A percentile compares a stretch with the other conserved stretches of the same genome.
Conservation (phyloP, 345 rosid species). For the Camelina neglecta region DNA sequence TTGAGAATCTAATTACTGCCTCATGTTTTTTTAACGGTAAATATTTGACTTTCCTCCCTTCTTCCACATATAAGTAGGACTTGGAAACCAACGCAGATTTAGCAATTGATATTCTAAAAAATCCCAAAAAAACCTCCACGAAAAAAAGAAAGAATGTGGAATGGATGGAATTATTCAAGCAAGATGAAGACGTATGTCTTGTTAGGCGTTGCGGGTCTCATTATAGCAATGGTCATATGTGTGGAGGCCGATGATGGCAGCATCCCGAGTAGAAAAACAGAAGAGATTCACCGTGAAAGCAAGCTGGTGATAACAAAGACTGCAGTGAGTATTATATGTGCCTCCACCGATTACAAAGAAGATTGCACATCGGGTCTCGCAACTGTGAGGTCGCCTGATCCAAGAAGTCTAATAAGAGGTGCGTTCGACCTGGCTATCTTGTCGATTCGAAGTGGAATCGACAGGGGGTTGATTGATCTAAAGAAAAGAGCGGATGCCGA, state of each 20-base stretch:
- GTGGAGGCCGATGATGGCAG: background rate
- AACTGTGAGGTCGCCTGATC: constrained; percentile 52
- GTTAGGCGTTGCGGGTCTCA: constrained; percentile 13
- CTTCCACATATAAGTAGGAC: constrained; percentile 28
- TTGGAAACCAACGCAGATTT: constrained; percentile 22
- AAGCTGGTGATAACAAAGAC: constrained; percentile 33
- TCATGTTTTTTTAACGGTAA: constrained; percentile 39
- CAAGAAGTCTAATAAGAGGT: constrained; percentile 55
- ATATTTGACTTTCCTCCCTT: constrained; percentile 29
- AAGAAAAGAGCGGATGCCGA: constrained; percentile 56
- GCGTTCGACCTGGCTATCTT: constrained; percentile 56
- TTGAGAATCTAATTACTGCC: constrained; percentile 20
- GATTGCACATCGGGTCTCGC: constrained; percentile 55
- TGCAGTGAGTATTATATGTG: constrained; percentile 58
- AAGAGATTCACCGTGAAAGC: constrained; percentile 31
- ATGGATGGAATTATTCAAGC: constrained; percentile 27
- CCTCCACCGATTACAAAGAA: constrained; percentile 64
- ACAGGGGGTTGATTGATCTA: constrained; percentile 45
- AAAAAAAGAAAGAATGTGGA: constrained; percentile 9
- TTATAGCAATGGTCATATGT: constrained; percentile 13
- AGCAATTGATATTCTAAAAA: background rate
- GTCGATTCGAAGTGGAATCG: constrained; percentile 50
- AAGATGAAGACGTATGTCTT: constrained; percentile 27
- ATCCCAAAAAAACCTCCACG: background rate
- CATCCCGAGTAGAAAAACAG: background rate